Percentiles rank a stretch among this genome's conserved stretches.
Evolutionary conservation across 345 rosid species (phyloP).

Genomic region (Aurinia saxatilis): DNA sequence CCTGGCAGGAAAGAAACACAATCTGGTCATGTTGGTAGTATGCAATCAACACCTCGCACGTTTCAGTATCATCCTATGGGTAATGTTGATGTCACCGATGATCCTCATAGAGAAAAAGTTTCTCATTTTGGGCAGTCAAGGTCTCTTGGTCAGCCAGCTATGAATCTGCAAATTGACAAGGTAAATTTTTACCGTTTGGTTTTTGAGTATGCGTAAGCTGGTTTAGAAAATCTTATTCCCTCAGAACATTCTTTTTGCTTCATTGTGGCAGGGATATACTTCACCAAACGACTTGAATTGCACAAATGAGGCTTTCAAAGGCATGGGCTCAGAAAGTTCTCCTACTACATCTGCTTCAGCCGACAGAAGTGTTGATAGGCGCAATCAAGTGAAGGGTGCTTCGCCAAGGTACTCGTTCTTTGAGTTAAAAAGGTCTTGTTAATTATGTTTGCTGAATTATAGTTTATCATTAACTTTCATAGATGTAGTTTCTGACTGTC

Average conservation of each 20-base stretch:
- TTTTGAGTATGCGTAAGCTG: not conserved
- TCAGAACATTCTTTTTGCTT: slow-evolving; percentile 9
- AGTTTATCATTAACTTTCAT: not conserved
- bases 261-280: slow-evolving; percentile 29
- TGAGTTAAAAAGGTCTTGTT: not conserved
- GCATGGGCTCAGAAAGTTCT: slow-evolving; percentile 33
- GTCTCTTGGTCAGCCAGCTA: slow-evolving; percentile 32
- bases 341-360: slow-evolving; percentile 35
- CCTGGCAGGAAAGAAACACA: slow-evolving; percentile 44
- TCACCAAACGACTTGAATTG: slow-evolving; percentile 38
- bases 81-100: slow-evolving; percentile 49
- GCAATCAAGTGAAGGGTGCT: slow-evolving; percentile 34
- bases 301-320: slow-evolving; percentile 32
- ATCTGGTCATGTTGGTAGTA: slow-evolving; percentile 34
- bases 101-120: slow-evolving; percentile 33
- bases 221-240: not conserved
- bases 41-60: slow-evolving; percentile 46
- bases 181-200: slow-evolving; percentile 32
- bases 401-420: slow-evolving; percentile 47
- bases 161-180: slow-evolving; percentile 42
- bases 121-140: slow-evolving; percentile 38
- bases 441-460: not conserved
- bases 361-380: slow-evolving; percentile 35
- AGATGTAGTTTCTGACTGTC: not conserved
- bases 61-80: slow-evolving; percentile 98